Evolutionary conservation across 2,329 filamentous ascomycete genomes (phyloP).

Genomic region (Acephala macrosclerotiorum): DNA sequence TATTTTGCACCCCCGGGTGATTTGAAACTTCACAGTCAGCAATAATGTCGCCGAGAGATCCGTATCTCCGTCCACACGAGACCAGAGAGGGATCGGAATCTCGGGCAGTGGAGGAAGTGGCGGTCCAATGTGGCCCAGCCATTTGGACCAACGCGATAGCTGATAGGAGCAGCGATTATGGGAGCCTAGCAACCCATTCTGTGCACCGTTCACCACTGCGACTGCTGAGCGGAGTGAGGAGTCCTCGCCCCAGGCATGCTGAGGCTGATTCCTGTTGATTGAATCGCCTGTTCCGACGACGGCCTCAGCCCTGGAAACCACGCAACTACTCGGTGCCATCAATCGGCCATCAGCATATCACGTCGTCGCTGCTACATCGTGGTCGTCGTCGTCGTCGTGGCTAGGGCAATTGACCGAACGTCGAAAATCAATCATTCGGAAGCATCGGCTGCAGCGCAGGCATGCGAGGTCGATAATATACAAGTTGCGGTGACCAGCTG

Average conservation of each 20-base stretch:
- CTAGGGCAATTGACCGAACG: background rate
- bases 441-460: constrained; percentile 23
- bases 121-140: background rate
- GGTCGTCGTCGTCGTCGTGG: background rate
- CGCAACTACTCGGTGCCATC: constrained; percentile 8
- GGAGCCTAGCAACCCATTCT: background rate
- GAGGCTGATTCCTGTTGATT: constrained; percentile 34
- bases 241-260: constrained; percentile 30
- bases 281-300: constrained; percentile 19
- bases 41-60: background rate
- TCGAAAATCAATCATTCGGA: constrained; percentile 2
- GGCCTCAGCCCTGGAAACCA: constrained; percentile 8
- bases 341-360: background rate
- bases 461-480: constrained; percentile 31
- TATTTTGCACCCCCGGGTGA: background rate
- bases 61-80: background rate
- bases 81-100: too few species aligned
- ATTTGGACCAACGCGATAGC: constrained; percentile 3
- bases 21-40: constrained; percentile 1
- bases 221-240: background rate
- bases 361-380: background rate
- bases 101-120: too few species aligned
- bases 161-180: constrained; percentile 2
- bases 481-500: constrained; percentile 30
- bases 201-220: background rate